Evolutionary conservation across 192 early-diverging fungal genomes (phyloP).

Genomic region (Entophlyctis luteolus): DNA sequence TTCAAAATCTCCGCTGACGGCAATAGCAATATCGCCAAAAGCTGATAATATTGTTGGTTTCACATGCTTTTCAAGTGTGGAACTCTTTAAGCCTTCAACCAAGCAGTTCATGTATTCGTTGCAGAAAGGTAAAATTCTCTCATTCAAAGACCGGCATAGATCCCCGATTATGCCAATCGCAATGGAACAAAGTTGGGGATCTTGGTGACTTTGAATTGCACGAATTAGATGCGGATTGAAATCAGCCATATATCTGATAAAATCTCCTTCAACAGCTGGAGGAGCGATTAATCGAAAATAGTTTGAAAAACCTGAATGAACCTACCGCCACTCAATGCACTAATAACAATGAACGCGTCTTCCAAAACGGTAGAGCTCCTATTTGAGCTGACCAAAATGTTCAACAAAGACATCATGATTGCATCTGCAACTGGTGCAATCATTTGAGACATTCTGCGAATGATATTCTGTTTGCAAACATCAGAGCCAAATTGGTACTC

Average conservation of each 20-base stretch:
- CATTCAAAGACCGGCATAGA: conserved; percentile 83
- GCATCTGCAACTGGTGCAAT: conserved; percentile 76
- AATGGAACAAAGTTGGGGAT: conserved; percentile 88
- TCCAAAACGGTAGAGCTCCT: conserved; percentile 84
- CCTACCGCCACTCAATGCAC: conserved; percentile 72
- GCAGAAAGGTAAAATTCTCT: conserved; percentile 74
- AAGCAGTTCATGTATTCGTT: conserved; percentile 77
- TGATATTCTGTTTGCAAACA: conserved; percentile 50
- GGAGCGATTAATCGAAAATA: background rate
- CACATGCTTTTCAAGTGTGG: conserved; percentile 75
- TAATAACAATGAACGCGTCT: conserved; percentile 88
- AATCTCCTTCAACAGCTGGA: conserved; percentile 76
- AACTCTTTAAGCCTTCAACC: conserved; percentile 71
- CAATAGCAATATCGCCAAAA: conserved; percentile 97
- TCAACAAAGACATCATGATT: conserved; percentile 83
- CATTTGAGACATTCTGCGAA: conserved; percentile 73
- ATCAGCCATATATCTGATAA: conserved; percentile 80
- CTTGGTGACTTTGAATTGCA: conserved; percentile 85
- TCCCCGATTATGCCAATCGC: conserved; percentile 97
- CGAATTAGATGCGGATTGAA: conserved; percentile 78
- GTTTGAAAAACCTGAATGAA: conserved; percentile 2
- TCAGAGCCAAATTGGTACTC: background rate
- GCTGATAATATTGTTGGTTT: conserved; percentile 92
- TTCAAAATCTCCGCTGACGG: conserved; percentile 82
- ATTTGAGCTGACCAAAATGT: conserved; percentile 65